Percentiles rank a stretch among this genome's conserved stretches.
Evolutionary conservation across 176 grass and related monocot species (phyloP).

Genomic region (Oryza glumipatula): DNA sequence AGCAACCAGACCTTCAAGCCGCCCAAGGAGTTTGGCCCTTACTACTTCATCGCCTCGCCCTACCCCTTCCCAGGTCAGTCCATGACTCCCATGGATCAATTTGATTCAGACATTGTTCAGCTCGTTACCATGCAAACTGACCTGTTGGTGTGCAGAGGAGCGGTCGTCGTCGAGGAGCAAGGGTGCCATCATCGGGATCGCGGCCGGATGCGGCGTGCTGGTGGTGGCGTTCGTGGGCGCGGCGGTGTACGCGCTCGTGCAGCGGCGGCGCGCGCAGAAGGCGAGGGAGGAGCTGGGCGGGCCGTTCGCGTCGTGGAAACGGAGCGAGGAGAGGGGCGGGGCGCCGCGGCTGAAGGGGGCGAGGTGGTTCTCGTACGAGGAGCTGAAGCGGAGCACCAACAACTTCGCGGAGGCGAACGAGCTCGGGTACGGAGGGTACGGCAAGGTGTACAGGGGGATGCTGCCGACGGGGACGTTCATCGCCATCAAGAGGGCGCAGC

Average conservation of each 20-base stretch:
- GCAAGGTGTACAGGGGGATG: constrained; percentile 85
- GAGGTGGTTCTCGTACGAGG: constrained; percentile 89
- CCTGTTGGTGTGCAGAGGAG: constrained; percentile 23
- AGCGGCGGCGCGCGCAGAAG: constrained; percentile 65
- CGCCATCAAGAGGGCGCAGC: constrained; percentile 92
- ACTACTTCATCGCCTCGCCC: constrained; percentile 67
- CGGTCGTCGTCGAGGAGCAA: constrained; percentile 53
- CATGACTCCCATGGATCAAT: neutral
- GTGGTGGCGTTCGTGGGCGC: constrained; percentile 63
- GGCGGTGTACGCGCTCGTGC: constrained; percentile 66
- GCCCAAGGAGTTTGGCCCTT: constrained; percentile 74
- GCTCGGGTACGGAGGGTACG: constrained; percentile 85
- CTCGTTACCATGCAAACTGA: neutral
- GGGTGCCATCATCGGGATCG: constrained; percentile 73
- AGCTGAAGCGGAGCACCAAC: constrained; percentile 73
- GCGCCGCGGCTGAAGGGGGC: constrained; percentile 87
- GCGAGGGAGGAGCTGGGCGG: constrained; percentile 74
- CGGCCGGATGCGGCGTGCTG: constrained; percentile 71
- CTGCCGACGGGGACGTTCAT: constrained; percentile 74
- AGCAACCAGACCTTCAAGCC: constrained; percentile 90
- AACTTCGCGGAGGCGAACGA: constrained; percentile 86
- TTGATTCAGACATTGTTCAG: neutral
- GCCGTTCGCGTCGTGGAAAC: constrained; percentile 81
- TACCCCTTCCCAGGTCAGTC: constrained; percentile 81
- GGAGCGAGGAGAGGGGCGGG: constrained; percentile 61